Evolutionary conservation across 805 yeast genomes (phyloP), one percentile per base, ranked within the genome.

Genomic region (Clavispora vitiphila): DNA sequence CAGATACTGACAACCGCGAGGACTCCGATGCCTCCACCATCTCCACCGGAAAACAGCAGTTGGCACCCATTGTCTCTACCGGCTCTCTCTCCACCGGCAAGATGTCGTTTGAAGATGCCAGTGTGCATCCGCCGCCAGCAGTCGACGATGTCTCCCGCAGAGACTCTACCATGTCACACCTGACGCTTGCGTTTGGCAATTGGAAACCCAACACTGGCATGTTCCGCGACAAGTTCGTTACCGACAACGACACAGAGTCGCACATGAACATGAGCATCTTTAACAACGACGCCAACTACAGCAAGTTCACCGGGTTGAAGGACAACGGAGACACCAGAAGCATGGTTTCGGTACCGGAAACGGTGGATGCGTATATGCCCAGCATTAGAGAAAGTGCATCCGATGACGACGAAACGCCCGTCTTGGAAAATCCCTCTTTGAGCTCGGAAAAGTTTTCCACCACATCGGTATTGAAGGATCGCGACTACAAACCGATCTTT

Each of bases 131-230:
- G 11, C 12, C 24, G 9, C 37, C 36, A 6, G 10, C 12, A 12
- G 35, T 15, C 12, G 43, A 37, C 27, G 59, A 49, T 18, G 20
- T 58, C 4, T 34, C 50, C 4, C 55, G 72, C 43, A 49, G 71
- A 39, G 62, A 49, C 9, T 67, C 73, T 1, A 60, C 70, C 8
- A 56, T 59, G 56, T 44, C 49, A 19, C 43, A 38, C 8, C 39
- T 38, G n/a, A 69, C 68, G 2, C 58, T 76, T 34, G 72, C 67
- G 42, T 62, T 76, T 62, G 81, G 80, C 2, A 62, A 62, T 21
- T 80, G 86, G 85, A 72, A 70, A 53, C 84, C 84, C 2, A 75
- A 79, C 50, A 78, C 83, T 8, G 65, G 62, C 24, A 63, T 62
- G 30, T 74, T 57, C 53, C 61, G 80, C 39, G 78, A 74, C 44